Conservation (phyloP, 495 filamentous ascomycete genomes). For the Neurospora hispaniola region DNA sequence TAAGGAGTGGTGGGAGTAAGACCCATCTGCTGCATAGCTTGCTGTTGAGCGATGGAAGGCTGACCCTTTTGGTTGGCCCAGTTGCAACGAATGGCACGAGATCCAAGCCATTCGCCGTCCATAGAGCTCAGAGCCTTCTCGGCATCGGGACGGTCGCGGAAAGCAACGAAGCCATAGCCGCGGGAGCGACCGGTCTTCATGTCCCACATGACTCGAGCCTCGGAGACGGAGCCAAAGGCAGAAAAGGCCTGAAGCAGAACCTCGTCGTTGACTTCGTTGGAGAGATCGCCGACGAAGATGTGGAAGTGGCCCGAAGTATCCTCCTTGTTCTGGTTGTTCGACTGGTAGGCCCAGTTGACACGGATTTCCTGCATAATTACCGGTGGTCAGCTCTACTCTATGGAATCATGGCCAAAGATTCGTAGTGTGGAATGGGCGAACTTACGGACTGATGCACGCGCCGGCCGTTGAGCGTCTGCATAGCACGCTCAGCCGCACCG, state of each 20-base stretch:
- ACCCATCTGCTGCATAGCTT: constrained; percentile 94
- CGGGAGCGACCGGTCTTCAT: constrained; percentile 99
- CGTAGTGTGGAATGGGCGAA: background rate
- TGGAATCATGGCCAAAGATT: background rate
- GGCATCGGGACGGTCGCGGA: constrained; percentile 86
- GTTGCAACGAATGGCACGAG: constrained; percentile 97
- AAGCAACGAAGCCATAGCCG: constrained; percentile 97
- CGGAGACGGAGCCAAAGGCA: constrained; percentile 93
- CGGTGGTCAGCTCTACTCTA: background rate
- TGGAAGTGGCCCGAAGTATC: constrained; percentile 98
- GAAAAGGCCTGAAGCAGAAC: constrained; percentile 91
- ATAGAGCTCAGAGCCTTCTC: constrained; percentile 95
- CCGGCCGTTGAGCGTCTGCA: constrained; percentile 92
- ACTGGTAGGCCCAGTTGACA: constrained; percentile 99
- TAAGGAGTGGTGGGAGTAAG: constrained; percentile 96
- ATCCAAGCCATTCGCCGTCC: constrained; percentile 99
- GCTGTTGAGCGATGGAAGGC: constrained; percentile 94
- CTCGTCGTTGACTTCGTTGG: constrained; percentile 98
- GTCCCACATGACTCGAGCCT: constrained; percentile 99
- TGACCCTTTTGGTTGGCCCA: constrained; percentile 99
- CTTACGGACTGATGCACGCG: constrained; percentile 89
- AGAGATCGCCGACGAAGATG: constrained; percentile 96
- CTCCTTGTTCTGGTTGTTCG: constrained; percentile 88
- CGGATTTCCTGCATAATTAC: constrained; percentile 71
- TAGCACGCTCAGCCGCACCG: constrained; percentile 87